Percentiles rank a stretch among this genome's conserved stretches.
phyloP scores from a whole-genome alignment of 2,329 filamentous ascomycete genomes.

The Pestalotiopsis sp. region DNA sequence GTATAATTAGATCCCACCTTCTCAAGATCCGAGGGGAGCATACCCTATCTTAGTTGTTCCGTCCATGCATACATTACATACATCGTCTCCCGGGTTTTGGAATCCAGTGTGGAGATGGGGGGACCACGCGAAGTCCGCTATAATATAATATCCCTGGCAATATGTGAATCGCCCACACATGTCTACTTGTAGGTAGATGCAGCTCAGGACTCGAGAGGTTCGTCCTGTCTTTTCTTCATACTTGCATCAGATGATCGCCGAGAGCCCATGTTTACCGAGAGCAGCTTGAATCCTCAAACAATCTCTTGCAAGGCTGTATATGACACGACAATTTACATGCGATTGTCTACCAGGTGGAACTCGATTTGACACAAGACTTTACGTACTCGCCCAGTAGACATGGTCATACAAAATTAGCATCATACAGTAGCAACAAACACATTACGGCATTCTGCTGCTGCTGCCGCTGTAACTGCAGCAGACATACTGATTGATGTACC shows the following conservation, averaged over 20 bases:
- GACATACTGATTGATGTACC: no score
- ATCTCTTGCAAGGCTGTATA: not conserved
- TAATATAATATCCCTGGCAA: not conserved
- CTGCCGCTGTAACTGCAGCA: not conserved
- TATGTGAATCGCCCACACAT: slow-evolving; percentile 1
- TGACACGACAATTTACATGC: not conserved
- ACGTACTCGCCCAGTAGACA: not conserved
- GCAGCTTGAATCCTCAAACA: not conserved
- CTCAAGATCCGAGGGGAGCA: not conserved
- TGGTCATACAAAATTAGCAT: not conserved
- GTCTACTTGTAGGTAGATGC: not conserved
- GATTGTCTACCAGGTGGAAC: not conserved
- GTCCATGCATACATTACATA: not conserved
- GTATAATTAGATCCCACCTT: slow-evolving; percentile 12
- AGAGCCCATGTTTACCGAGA: not conserved
- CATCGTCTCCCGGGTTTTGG: not conserved
- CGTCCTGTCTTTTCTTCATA: not conserved
- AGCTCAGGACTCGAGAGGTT: not conserved
- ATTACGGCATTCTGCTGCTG: not conserved
- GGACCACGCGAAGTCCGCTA: not conserved
- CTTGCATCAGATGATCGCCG: not conserved
- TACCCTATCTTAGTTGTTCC: not conserved
- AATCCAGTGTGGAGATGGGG: not conserved
- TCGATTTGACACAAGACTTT: not conserved
- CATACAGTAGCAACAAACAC: not conserved